Base-by-base conservation (phyloP, 441 rosid genomes). In the Biscutella auriculata region DNA sequence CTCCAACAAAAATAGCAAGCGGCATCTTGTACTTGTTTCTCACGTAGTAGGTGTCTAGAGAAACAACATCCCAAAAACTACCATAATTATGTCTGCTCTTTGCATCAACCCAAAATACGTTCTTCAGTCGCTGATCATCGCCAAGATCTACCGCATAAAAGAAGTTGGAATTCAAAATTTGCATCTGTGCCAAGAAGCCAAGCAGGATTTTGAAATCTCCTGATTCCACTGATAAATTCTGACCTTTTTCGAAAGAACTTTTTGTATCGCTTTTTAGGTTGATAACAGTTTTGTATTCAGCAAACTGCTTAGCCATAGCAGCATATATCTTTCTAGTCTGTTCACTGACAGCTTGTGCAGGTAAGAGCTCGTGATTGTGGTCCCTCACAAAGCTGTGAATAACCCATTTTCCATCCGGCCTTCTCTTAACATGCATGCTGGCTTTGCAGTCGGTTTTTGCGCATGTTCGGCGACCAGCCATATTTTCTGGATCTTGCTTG, bases 381-480 rank as follows among this genome's bases (percentile, higher is more conserved):
- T 87, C 95, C 71, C 84, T 87, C 41, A 87, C 79, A 61, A 84
- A 84, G 78, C 79, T 81, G 60, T 87, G 95, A 48, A 87, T 81
- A 5, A 84, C 82, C 95, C 95, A 87, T 66, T 84, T 87, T 41
- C 95, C 95, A 47, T 87, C 95, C 0, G 73, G 66, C 76, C 78
- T 83, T 76, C 93, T 82, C 82, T 87, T 87, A 64, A 87, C 95
- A 70, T 87, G 95, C 95, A 87, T 87, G 51, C 95, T 82, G n/a
- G 93, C 95, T 73, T 87, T 87, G 70, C 95, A 87, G 66, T 87
- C 93, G 0, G 95, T 87, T 72, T 87, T 87, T 0, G 82, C 79
- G 53, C 95, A 84, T 9, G 88, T 75, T 35, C 95, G 62, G 41
- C 95, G 55, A 30, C 92, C 81, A 45, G 89, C 82, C 63, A 83